Conservation (phyloP, 2,329 filamentous ascomycete genomes). For the Lachnellula subtilissima region DNA sequence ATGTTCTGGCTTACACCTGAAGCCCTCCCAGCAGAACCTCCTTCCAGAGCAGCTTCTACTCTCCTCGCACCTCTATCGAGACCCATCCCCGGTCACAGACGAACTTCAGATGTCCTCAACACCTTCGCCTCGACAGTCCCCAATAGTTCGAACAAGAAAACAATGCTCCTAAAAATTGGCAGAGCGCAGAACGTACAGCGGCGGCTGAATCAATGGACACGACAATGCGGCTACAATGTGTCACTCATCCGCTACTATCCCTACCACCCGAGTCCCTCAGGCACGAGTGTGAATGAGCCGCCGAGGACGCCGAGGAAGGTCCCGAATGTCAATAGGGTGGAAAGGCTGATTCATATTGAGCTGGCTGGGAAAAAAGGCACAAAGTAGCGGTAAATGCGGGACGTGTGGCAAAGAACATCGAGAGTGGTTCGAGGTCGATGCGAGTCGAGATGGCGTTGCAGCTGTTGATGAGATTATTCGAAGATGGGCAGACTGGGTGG, state of each 20-base stretch:
- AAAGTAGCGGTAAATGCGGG: constrained; percentile 56
- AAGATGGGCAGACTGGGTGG: constrained; percentile 75
- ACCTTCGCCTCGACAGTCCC: constrained; percentile 40
- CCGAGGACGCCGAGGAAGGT: constrained; percentile 59
- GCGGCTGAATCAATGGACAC: constrained; percentile 86
- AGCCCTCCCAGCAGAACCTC: constrained; percentile 47
- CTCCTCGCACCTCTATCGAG: constrained; percentile 50
- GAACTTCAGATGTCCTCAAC: constrained; percentile 52
- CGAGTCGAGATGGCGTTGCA: constrained; percentile 63
- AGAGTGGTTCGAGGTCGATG: constrained; percentile 93
- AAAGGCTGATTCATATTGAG: constrained; percentile 86
- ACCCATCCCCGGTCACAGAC: constrained; percentile 33
- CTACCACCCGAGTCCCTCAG: constrained; percentile 45
- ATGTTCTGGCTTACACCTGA: constrained; percentile 93
- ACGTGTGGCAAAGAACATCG: constrained; percentile 80
- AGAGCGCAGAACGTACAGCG: constrained; percentile 79
- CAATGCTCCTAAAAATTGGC: constrained; percentile 64
- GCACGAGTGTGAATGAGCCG: constrained; percentile 16
- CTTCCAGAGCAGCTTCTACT: constrained; percentile 54
- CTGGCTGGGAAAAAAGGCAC: constrained; percentile 55
- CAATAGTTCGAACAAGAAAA: constrained; percentile 41
- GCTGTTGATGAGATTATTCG: constrained; percentile 68
- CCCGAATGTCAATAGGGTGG: constrained; percentile 80
- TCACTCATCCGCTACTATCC: constrained; percentile 90
- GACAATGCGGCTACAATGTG: constrained; percentile 86